phyloP scores from a whole-genome alignment of 192 early-diverging fungal genomes.

The Umbelopsis isabellina region DNA sequence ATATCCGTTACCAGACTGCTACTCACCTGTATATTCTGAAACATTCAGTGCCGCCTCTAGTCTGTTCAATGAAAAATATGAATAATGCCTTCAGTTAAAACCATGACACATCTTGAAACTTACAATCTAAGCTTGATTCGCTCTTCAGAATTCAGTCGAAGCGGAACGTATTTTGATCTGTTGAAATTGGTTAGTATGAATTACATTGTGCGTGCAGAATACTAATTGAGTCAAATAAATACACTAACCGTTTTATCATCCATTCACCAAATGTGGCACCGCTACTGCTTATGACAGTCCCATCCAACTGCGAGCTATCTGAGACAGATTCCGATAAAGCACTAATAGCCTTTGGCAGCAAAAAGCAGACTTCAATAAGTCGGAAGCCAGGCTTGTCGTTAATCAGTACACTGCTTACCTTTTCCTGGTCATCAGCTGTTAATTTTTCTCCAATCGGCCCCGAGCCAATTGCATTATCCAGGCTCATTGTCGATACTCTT shows the following conservation, averaged over 20 bases:
- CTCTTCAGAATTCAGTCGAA: conserved; percentile 88
- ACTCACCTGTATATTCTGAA: conserved; percentile 61
- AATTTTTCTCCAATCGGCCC: not conserved
- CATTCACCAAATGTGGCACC: conserved; percentile 74
- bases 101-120: not conserved
- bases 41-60: conserved; percentile 97
- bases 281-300: conserved; percentile 41
- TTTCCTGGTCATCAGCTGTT: not conserved
- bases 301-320: conserved; percentile 30
- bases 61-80: conserved; percentile 9
- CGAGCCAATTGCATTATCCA: not conserved
- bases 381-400: not conserved
- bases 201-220: not conserved
- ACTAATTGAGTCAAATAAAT: not conserved
- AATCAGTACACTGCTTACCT: not conserved
- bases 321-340: conserved; percentile 3
- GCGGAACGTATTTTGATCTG: conserved; percentile 90
- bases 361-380: too few relatives aligned
- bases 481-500: conserved; percentile 10
- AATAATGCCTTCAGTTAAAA: not conserved
- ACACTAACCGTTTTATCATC: conserved; percentile 58
- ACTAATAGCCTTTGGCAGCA: not conserved
- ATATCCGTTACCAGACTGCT: too few relatives aligned
- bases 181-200: conserved; percentile 12
- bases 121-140: conserved; percentile 86